Evolutionary conservation across 257 asterid genomes (phyloP).

Genomic region (Prunella vulgaris): DNA sequence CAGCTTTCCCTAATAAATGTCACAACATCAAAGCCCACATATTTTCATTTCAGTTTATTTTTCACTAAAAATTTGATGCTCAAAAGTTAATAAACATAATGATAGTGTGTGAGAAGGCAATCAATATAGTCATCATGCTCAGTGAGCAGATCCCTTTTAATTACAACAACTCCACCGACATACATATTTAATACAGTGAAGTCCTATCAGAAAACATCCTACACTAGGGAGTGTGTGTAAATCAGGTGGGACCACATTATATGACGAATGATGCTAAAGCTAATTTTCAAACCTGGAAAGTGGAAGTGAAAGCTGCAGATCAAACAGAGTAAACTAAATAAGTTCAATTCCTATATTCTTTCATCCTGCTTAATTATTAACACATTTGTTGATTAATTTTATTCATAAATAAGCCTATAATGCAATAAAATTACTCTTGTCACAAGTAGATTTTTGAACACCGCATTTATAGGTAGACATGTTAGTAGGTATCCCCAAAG

Average conservation of each 20-base stretch:
- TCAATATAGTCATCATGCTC: slow-evolving; percentile 22
- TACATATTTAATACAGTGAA: background rate
- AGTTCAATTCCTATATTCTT: too few species aligned
- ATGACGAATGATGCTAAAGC: background rate
- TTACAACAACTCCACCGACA: slow-evolving; percentile 55
- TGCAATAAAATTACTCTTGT: background rate
- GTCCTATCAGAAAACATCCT: too few species aligned
- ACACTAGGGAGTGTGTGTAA: too few species aligned
- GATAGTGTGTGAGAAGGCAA: background rate
- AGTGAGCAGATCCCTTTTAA: slow-evolving; percentile 31
- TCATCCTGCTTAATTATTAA: too few species aligned
- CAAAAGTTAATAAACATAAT: background rate
- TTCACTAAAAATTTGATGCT: background rate
- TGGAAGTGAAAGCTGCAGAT: background rate
- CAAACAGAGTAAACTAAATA: background rate
- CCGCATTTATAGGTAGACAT: background rate
- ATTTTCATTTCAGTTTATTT: too few species aligned
- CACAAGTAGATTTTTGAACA: too few species aligned
- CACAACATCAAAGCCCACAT: too few species aligned
- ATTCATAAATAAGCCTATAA: background rate
- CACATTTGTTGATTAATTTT: too few species aligned
- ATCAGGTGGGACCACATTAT: background rate
- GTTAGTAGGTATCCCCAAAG: background rate
- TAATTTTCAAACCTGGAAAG: background rate
- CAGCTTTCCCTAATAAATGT: slow-evolving; percentile 56